Evolutionary conservation across 2,329 filamentous ascomycete species (phyloP).

Genomic region (Fusarium sp.): DNA sequence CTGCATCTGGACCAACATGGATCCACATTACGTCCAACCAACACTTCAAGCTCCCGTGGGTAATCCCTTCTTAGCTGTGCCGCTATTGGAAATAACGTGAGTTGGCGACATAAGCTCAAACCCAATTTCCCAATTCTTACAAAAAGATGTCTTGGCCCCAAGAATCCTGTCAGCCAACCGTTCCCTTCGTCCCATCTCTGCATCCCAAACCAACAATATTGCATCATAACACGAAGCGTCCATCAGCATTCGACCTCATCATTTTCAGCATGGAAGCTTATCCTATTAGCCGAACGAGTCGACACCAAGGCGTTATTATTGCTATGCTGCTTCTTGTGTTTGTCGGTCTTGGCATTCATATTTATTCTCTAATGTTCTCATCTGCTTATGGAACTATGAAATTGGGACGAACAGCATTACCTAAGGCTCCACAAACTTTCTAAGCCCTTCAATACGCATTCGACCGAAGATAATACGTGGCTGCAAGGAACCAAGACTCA

Average conservation of each 20-base stretch:
- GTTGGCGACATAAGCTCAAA: not conserved
- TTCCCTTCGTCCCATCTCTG: not conserved
- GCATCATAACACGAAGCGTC: no score
- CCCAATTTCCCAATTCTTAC: not conserved
- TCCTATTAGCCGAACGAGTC: not conserved
- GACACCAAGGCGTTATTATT: not conserved
- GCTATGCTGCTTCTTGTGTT: constrained; percentile 7
- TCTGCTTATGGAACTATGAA: not conserved
- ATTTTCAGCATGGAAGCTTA: not conserved
- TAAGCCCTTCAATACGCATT: not conserved
- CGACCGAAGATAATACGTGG: no score
- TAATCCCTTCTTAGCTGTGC: not conserved
- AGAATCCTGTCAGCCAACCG: not conserved
- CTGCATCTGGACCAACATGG: not conserved
- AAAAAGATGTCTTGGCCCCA: not conserved
- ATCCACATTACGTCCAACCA: not conserved
- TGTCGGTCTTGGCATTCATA: not conserved
- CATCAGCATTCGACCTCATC: no score
- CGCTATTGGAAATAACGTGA: not conserved
- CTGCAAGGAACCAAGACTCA: no score
- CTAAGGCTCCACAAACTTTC: fast-evolving
- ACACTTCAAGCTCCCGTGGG: not conserved
- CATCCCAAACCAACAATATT: not conserved
- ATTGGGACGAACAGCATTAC: not conserved
- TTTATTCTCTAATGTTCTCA: constrained; percentile 1